Evolutionary conservation across 2,329 filamentous ascomycete genomes (phyloP).

Genomic region (Salinomyces thailandicus): DNA sequence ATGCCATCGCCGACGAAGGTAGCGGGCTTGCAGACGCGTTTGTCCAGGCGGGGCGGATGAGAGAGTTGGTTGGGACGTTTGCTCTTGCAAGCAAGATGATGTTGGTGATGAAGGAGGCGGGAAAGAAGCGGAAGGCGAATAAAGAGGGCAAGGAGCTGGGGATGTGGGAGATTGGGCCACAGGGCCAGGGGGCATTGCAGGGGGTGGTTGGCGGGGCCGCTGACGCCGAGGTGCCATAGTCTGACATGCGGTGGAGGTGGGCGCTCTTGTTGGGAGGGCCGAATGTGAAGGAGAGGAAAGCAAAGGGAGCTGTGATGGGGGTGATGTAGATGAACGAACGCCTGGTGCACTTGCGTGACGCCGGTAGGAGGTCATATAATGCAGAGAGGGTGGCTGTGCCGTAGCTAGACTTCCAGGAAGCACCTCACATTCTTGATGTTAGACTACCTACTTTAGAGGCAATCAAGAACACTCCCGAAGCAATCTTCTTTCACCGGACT

Average conservation of each 20-base stretch:
- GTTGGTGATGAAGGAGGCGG: slow-evolving; percentile 38
- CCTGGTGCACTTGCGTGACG: no score
- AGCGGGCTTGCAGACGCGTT: slow-evolving; percentile 29
- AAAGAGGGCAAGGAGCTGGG: slow-evolving; percentile 33
- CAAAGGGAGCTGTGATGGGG: no score
- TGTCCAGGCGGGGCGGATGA: slow-evolving; percentile 32
- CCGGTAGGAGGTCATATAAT: no score
- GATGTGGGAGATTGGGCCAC: slow-evolving; percentile 32
- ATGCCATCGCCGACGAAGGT: slow-evolving; percentile 53
- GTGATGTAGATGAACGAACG: no score
- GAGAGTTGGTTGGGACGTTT: slow-evolving; percentile 46
- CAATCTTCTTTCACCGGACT: no score
- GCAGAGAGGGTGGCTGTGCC: no score
- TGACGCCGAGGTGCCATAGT: slow-evolving; percentile 6
- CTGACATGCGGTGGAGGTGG: slow-evolving; percentile 4
- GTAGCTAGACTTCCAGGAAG: no score
- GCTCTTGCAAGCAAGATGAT: slow-evolving; percentile 67
- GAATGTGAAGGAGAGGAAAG: no score
- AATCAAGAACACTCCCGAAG: no score
- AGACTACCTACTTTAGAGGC: no score
- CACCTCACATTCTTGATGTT: no score
- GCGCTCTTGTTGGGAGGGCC: slow-evolving; percentile 2
- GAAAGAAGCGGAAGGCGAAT: slow-evolving; percentile 33
- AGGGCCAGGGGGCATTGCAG: slow-evolving; percentile 13
- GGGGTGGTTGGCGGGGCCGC: no score